Percentiles rank a stretch among this genome's conserved stretches.
Conservation (phyloP, 2,329 filamentous ascomycete genomes). For the Colletotrichum sp. region DNA sequence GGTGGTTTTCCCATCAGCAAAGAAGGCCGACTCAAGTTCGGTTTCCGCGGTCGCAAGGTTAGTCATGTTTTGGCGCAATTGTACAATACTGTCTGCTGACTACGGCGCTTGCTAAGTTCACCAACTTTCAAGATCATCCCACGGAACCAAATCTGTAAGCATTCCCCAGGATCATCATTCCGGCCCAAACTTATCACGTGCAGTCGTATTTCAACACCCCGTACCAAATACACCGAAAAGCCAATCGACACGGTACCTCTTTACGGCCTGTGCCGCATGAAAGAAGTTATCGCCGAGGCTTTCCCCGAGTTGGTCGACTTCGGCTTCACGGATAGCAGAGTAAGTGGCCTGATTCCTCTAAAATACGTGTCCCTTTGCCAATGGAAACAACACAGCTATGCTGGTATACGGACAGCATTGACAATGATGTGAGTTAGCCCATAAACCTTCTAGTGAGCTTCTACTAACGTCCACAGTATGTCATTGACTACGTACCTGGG, state of each 20-base stretch:
- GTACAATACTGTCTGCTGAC: not conserved
- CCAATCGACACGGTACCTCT: slow-evolving; percentile 28
- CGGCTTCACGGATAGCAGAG: slow-evolving; percentile 26
- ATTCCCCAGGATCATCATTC: not conserved
- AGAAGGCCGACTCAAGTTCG: slow-evolving; percentile 29
- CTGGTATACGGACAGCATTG: slow-evolving; percentile 14
- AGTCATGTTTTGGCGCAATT: not conserved
- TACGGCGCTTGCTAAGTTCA: not conserved
- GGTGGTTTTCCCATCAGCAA: slow-evolving; percentile 28
- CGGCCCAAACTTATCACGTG: not conserved
- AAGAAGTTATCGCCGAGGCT: slow-evolving; percentile 24
- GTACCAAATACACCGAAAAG: slow-evolving; percentile 26
- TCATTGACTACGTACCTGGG: not conserved
- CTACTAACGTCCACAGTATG: not conserved
- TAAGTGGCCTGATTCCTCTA: not conserved
- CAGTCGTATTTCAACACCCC: slow-evolving; percentile 22
- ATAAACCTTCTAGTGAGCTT: not conserved
- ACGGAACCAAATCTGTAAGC: not conserved
- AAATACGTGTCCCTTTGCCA: not conserved
- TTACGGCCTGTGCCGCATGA: slow-evolving; percentile 27
- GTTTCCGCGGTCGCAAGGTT: slow-evolving; percentile 25
- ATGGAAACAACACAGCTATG: not conserved
- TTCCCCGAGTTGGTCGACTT: slow-evolving; percentile 28
- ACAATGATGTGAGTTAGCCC: not conserved
- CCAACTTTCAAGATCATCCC: not conserved